Evolutionary conservation across 2,329 filamentous ascomycete genomes (phyloP).

Genomic region (Verticillium nubilum): DNA sequence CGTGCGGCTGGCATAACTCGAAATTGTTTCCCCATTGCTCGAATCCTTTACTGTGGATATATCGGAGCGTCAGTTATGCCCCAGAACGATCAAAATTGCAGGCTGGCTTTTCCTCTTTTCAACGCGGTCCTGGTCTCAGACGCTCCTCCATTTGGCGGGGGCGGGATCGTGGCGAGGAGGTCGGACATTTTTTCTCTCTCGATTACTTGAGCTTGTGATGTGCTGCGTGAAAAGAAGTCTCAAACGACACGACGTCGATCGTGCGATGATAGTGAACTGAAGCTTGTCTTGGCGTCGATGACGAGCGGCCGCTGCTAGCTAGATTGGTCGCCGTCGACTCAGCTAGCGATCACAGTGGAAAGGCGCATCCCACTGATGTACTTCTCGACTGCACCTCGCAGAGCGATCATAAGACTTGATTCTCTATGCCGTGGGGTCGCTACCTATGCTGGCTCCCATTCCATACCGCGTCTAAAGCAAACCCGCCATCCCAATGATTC

Average conservation of each 20-base stretch:
- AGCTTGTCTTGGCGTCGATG: too few species aligned
- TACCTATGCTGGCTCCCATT: not conserved
- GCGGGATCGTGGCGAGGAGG: slow-evolving; percentile 1
- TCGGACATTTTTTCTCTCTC: slow-evolving; percentile 3
- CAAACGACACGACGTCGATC: too few species aligned
- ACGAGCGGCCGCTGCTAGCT: too few species aligned
- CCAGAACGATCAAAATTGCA: slow-evolving; percentile 79
- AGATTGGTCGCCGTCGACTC: too few species aligned
- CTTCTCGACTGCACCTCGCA: not conserved
- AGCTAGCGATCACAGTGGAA: too few species aligned
- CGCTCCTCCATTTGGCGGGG: slow-evolving; percentile 18
- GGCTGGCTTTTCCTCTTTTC: slow-evolving; percentile 42
- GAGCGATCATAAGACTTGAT: not conserved
- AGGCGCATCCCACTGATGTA: too few species aligned
- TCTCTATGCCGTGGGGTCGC: not conserved
- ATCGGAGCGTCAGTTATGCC: slow-evolving; percentile 71
- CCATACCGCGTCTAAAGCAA: not conserved
- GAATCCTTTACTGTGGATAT: slow-evolving; percentile 53
- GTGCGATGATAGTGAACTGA: too few species aligned
- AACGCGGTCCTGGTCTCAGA: slow-evolving; percentile 14
- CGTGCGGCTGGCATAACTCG: slow-evolving; percentile 73
- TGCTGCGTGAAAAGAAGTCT: not conserved
- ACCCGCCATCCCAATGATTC: not conserved
- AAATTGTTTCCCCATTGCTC: slow-evolving; percentile 75
- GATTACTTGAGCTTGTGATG: not conserved